Evolutionary conservation across 2,329 filamentous ascomycete species (phyloP), one percentile per base, ranked within the genome.

Genomic region (Epichloe uncinata): DNA sequence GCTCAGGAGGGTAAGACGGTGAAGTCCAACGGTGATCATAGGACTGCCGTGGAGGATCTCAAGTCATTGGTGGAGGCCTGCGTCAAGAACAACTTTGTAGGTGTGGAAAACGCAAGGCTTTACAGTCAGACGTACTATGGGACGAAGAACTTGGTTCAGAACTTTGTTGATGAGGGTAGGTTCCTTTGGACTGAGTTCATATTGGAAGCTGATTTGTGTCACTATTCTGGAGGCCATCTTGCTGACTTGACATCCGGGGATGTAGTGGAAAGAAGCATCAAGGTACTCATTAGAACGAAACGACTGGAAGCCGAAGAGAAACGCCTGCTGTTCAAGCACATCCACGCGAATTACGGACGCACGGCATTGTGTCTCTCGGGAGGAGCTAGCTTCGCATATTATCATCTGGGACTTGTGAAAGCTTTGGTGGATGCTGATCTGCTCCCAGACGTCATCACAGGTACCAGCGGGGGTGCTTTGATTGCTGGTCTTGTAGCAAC

Each of bases 111-210:
- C 60, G 82, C 91, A 9, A 79, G 88, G 49, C 70, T 98, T n/a
- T 98, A 98, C 65, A 95, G 87, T 60, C 90, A 97, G 69, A 95
- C 91, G 3, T 98, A 98, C 63, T 95, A 89, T 58, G 93, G 93
- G 34, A 97, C 93, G n/a, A 98, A 98, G 67, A 81, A 93, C 53
- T 68, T 96, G 55, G 87, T 95, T 33, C 93, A 97, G 66, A 82
- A 83, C 50, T 97, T 91, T 61, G 72, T 95, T 42, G 87, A 96
- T 53, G 90, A 97, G 68, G 74, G 81, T 82, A 66, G 59, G 72
- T 61, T 22, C 43, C 11, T 26, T 48, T 11, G 18, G 13, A 16
- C 12, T 16, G 9, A 41, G 11, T 18, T 33, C 13, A 34, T 33
- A 18, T 37, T 3, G 8, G 5, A 20, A 22, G 8, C 20, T 12